Base-by-base conservation (phyloP, 768 basidiomycete genomes). In the Leccinum disarticulatum region DNA sequence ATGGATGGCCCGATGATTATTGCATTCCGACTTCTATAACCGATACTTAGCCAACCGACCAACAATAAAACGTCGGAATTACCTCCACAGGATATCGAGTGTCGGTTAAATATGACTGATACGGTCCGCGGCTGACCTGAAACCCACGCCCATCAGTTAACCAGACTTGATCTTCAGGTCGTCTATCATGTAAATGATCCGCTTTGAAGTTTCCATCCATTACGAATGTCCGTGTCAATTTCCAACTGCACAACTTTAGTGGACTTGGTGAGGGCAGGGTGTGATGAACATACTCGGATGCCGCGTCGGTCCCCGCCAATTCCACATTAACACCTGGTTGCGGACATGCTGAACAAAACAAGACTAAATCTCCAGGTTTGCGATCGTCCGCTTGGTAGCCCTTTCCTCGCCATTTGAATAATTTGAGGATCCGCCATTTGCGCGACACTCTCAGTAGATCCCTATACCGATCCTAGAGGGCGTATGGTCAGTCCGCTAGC, bases 311-410 rank as follows among this genome's bases (percentile, higher is more conserved):
- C n/a, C 15, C 38, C 14, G 8, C 38, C 38, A 17, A 15, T 41
- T 43, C 17, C 15, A 43, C 2, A 4, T 53, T 53, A 3, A 71
- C 56, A 0, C 65, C 68, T 0, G 66, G 68, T 15, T 72, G 70
- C 3, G 68, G 72, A 54, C 73, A 75, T 4, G 68, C 60, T 0
- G 68, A 63, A 19, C 74, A 72, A 11, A 69, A 65, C 1, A 71
- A 28, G 0, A 6, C 56, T 6, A 61, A 27, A 1, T 61, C 36
- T 0, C 52, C 47, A 2, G 22, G 4, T 2, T 41, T 19, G 30
- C 3, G 9, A 31, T 31, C 9, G 10, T 31, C 30, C 3, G 30
- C 30, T 31, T 31, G 9, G 9, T 31, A 31, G 30, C 30, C 30
- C 9, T 31, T 31, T 31, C 30, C 30, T 31, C 30, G 30, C 30